Conservation (phyloP, 148 eudicot species). For the Fagopyrum esculentum region DNA sequence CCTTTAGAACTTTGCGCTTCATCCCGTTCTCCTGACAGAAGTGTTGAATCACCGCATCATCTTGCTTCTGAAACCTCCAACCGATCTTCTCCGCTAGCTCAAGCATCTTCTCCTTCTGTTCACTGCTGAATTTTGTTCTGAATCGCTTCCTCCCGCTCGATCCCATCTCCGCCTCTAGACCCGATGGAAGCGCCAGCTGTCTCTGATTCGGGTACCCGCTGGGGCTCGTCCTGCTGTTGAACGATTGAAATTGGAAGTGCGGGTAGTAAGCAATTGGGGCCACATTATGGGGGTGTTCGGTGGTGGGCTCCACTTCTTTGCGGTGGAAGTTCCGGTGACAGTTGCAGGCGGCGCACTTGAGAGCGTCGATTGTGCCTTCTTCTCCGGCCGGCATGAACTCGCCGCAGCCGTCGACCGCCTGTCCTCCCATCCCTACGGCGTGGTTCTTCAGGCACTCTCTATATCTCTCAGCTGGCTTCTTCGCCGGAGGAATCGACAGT, state of each 20-base stretch:
- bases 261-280: background rate
- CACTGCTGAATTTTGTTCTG: conserved; percentile 21
- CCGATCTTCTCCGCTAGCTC: conserved; percentile 23
- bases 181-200: conserved; percentile 3
- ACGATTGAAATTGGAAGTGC: background rate
- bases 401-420: conserved; percentile 21
- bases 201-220: background rate
- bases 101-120: conserved; percentile 24
- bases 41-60: conserved; percentile 15
- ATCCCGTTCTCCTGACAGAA: conserved; percentile 17
- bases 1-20: conserved; percentile 22
- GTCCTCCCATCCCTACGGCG: conserved; percentile 15
- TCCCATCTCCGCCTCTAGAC: background rate
- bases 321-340: conserved; percentile 12
- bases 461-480: background rate
- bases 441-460: conserved; percentile 14
- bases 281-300: background rate
- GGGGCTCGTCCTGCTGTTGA: background rate
- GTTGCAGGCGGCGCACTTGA: conserved; percentile 20
- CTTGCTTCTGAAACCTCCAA: conserved; percentile 24
- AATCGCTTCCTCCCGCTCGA: conserved; percentile 17
- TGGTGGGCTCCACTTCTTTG: background rate
- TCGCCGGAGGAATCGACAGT: conserved; percentile 1
- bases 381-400: conserved; percentile 19
- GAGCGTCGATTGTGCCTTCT: conserved; percentile 13